Conservation (phyloP, 1,284 basidiomycete genomes). For the Pholiota adiposa region DNA sequence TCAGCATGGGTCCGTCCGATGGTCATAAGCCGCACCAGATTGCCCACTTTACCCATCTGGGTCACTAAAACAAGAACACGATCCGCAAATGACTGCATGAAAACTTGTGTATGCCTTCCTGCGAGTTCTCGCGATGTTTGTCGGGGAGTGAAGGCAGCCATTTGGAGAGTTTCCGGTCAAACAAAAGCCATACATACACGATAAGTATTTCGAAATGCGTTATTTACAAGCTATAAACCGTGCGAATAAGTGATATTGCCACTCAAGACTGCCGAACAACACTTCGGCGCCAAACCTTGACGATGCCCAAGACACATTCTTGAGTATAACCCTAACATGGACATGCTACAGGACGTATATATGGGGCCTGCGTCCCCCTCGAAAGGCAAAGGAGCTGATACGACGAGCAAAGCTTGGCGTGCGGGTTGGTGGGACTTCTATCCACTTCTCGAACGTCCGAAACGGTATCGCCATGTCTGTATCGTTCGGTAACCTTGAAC, state of each 20-base stretch:
- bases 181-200: no score
- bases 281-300: no score
- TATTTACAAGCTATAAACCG: not conserved
- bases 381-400: slow-evolving; percentile 57
- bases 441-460: slow-evolving; percentile 58
- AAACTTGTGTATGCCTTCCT: slow-evolving; percentile 70
- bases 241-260: slow-evolving; percentile 8
- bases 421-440: slow-evolving; percentile 76
- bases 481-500: slow-evolving; percentile 1
- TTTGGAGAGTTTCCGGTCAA: not conserved
- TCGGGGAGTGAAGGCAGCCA: slow-evolving; percentile 32
- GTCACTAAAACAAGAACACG: slow-evolving; percentile 82
- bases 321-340: slow-evolving; percentile 18
- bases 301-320: not conserved
- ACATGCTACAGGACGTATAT: slow-evolving; percentile 29
- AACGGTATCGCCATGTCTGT: slow-evolving; percentile 44
- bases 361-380: slow-evolving; percentile 41
- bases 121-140: slow-evolving; percentile 53
- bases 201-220: no score
- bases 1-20: slow-evolving; percentile 6
- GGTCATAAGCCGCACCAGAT: slow-evolving; percentile 57
- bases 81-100: slow-evolving; percentile 82
- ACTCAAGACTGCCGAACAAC: no score
- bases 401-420: slow-evolving; percentile 54
- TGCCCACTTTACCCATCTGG: slow-evolving; percentile 88